These are phyloP conservation scores for Waltiozyma sp. DNA, from an alignment of 1,139 yeast genomes.

Conservation along the genomic window DNA sequence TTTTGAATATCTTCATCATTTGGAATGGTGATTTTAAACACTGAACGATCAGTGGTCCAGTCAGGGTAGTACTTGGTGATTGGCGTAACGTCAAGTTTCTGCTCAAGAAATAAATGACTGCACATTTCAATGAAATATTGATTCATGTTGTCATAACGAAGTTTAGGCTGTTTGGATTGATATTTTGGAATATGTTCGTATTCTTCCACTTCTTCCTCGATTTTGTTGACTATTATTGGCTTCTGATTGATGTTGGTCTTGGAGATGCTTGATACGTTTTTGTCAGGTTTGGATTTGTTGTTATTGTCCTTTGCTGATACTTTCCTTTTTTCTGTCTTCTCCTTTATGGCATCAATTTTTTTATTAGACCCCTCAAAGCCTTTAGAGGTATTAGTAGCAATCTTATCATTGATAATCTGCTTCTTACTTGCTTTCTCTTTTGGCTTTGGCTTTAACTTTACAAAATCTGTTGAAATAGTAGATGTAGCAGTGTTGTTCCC, in stretches of 20 bases:
- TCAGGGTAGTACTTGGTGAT: slow-evolving; percentile 39
- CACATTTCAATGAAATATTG: slow-evolving; percentile 52
- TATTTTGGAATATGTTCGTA: slow-evolving; percentile 21
- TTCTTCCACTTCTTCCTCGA: slow-evolving; percentile 20
- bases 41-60: slow-evolving; percentile 39
- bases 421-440: no score
- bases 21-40: slow-evolving; percentile 20
- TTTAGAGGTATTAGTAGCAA: no score
- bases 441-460: background rate
- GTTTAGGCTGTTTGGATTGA: slow-evolving; percentile 27
- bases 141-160: slow-evolving; percentile 36
- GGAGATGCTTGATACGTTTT: no score
- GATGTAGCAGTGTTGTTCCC: background rate
- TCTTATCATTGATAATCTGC: slow-evolving; percentile 1
- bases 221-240: background rate
- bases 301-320: background rate
- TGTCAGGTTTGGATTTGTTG: background rate
- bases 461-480: no score
- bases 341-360: no score
- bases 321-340: background rate
- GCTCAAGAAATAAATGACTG: slow-evolving; percentile 52
- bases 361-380: no score
- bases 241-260: background rate
- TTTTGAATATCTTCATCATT: slow-evolving; percentile 22
- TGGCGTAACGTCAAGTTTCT: slow-evolving; percentile 33